phyloP scores from a whole-genome alignment of 345 rosid species.

The Luvunga scandens region DNA sequence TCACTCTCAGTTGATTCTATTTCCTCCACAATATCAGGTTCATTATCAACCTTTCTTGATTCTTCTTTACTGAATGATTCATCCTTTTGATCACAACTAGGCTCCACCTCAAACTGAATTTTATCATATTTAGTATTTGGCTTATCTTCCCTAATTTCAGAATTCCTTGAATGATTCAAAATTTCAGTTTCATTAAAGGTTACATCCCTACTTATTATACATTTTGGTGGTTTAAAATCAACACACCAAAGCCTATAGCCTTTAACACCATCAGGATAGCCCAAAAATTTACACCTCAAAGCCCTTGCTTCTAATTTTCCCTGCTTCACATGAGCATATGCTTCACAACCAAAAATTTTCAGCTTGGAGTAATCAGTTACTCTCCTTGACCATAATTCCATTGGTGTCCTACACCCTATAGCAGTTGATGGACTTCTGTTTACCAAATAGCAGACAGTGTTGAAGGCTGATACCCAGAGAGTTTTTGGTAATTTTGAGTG shows the following conservation, averaged over 20 bases:
- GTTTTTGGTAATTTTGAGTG: neutral
- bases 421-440: neutral
- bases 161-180: neutral
- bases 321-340: neutral
- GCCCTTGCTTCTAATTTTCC: neutral
- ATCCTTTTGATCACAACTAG: rapidly evolving
- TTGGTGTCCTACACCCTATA: neutral
- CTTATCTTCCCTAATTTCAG: neutral
- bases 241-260: neutral
- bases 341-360: too few relatives aligned
- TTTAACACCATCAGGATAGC: neutral
- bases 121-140: neutral
- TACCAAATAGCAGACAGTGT: too few relatives aligned
- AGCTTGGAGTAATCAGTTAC: too few relatives aligned
- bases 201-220: neutral
- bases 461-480: neutral
- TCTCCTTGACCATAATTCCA: rapidly evolving
- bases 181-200: neutral
- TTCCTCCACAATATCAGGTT: neutral
- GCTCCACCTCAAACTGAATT: neutral
- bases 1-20: too few relatives aligned
- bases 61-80: rapidly evolving
- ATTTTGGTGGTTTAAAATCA: neutral
- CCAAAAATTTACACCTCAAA: too few relatives aligned
- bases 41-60: neutral